Evolutionary conservation across 805 yeast species (phyloP).

Genomic region (Suhomyces emberorum): DNA sequence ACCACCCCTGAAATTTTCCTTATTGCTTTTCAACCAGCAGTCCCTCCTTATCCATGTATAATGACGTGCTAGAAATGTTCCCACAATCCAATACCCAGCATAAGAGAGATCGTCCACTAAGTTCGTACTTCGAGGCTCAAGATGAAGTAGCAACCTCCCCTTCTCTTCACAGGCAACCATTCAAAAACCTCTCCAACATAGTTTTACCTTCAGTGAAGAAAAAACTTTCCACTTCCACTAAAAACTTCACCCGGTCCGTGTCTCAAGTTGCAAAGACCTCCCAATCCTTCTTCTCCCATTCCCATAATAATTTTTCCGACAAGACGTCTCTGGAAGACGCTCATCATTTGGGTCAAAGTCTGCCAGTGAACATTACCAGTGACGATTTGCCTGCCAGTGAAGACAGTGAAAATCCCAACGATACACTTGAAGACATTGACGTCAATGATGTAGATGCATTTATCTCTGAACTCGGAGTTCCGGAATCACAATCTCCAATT

Average conservation of each 20-base stretch:
- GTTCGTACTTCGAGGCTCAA: conserved; percentile 37
- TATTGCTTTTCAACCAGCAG: neutral
- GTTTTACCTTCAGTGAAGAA: conserved; percentile 19
- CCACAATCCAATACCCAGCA: conserved; percentile 8
- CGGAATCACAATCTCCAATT: neutral
- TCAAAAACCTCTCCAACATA: conserved; percentile 22
- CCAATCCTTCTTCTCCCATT: conserved; percentile 10
- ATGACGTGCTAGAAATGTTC: conserved; percentile 1
- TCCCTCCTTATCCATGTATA: conserved; percentile 5
- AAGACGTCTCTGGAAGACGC: neutral
- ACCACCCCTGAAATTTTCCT: neutral
- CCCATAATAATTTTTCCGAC: neutral
- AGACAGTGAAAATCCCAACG: neutral
- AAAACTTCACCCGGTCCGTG: conserved; percentile 18
- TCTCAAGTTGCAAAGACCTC: conserved; percentile 18
- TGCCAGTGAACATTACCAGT: neutral
- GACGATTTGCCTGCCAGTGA: neutral
- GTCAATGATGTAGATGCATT: neutral
- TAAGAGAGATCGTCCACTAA: conserved; percentile 27
- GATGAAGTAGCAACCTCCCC: conserved; percentile 10
- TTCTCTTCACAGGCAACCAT: conserved; percentile 21
- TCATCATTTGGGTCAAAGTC: neutral
- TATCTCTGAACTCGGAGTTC: neutral
- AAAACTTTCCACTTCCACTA: conserved; percentile 18
- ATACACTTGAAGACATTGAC: neutral